Evolutionary conservation across 495 filamentous ascomycete species (phyloP).

Genomic region (Mycothermus thermophilus): DNA sequence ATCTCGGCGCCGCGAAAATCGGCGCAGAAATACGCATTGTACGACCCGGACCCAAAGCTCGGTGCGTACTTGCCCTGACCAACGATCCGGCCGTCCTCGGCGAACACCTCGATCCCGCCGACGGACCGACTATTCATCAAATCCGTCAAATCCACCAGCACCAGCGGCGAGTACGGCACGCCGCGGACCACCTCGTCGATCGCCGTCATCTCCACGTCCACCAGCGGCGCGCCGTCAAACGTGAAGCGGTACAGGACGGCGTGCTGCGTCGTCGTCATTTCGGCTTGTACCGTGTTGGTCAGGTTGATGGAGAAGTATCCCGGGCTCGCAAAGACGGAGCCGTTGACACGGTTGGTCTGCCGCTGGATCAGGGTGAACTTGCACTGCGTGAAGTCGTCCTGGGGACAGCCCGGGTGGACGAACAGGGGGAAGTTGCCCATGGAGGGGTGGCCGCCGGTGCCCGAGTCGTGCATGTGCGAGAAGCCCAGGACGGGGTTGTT

Average conservation of each 20-base stretch:
- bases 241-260: constrained; percentile 57
- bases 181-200: background rate
- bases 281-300: constrained; percentile 46
- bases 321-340: constrained; percentile 42
- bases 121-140: constrained; percentile 43
- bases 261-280: constrained; percentile 57
- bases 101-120: constrained; percentile 41
- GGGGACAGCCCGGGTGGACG: constrained; percentile 48
- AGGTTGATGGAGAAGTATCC: constrained; percentile 57
- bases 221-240: constrained; percentile 29
- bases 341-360: constrained; percentile 31
- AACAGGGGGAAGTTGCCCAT: constrained; percentile 69
- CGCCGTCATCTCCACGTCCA: constrained; percentile 3
- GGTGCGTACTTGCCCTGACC: constrained; percentile 51
- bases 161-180: constrained; percentile 41
- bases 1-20: constrained; percentile 53
- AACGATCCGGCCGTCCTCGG: constrained; percentile 40
- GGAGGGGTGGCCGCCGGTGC: constrained; percentile 41
- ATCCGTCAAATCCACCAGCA: constrained; percentile 53
- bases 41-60: constrained; percentile 54
- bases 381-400: constrained; percentile 48
- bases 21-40: constrained; percentile 46
- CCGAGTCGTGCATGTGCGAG: constrained; percentile 57
- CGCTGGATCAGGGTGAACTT: constrained; percentile 40
- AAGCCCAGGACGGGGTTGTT: constrained; percentile 36